These are phyloP conservation scores for Myxozyma lipomycoides DNA, from an alignment of 805 yeast genomes.

Conservation along the genomic window DNA sequence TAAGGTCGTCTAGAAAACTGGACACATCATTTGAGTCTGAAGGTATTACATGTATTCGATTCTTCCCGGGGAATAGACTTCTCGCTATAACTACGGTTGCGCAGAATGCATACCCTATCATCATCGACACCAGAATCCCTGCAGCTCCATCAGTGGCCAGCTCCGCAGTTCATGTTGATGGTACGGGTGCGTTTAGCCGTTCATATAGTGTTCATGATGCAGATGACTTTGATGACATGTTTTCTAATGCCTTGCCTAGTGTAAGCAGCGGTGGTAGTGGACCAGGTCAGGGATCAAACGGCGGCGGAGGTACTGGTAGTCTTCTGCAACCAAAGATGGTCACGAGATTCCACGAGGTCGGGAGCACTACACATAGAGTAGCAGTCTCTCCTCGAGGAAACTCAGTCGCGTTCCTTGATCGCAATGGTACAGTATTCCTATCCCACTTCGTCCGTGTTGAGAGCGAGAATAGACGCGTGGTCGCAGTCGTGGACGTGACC, in stretches of 20 bases:
- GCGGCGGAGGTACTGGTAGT: slow-evolving; percentile 7
- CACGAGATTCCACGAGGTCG: slow-evolving; percentile 70
- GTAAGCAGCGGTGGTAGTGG: not conserved
- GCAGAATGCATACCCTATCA: slow-evolving; percentile 60
- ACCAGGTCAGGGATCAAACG: not conserved
- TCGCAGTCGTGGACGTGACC: slow-evolving; percentile 71
- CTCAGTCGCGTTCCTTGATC: slow-evolving; percentile 73
- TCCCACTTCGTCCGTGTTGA: slow-evolving; percentile 56
- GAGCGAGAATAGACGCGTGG: slow-evolving; percentile 55
- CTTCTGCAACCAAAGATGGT: slow-evolving; percentile 58
- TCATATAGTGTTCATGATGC: not conserved
- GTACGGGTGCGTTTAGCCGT: not conserved
- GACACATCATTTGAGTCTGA: slow-evolving; percentile 74
- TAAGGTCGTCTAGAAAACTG: slow-evolving; percentile 61
- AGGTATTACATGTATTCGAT: slow-evolving; percentile 78
- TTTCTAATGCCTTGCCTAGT: not conserved
- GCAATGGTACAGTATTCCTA: slow-evolving; percentile 63
- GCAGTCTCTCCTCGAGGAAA: slow-evolving; percentile 83
- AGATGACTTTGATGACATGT: not conserved
- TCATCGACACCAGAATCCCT: slow-evolving; percentile 57
- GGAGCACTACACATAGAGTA: slow-evolving; percentile 68
- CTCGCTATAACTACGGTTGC: slow-evolving; percentile 56
- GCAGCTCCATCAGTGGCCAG: not conserved
- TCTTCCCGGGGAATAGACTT: slow-evolving; percentile 60
- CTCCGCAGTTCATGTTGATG: not conserved